phyloP scores from a whole-genome alignment of 805 yeast species.

The Candida coquimbonensis region DNA sequence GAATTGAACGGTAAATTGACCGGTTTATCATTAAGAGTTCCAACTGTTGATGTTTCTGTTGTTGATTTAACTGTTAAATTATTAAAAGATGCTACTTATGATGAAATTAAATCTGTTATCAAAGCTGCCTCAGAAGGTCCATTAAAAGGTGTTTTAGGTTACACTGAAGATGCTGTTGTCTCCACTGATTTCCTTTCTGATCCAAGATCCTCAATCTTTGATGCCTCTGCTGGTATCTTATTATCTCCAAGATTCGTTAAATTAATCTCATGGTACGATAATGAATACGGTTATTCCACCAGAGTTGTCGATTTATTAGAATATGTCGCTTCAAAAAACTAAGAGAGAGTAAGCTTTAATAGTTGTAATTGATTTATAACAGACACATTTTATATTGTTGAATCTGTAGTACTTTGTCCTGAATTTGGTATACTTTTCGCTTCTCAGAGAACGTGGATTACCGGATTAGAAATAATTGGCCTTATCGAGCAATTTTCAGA shows the following conservation, averaged over 20 bases:
- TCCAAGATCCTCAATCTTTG: constrained; percentile 57
- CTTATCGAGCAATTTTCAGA: no score
- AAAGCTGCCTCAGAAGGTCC: constrained; percentile 54
- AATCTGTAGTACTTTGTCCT: background rate
- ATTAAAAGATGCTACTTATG: constrained; percentile 51
- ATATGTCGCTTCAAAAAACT: constrained; percentile 40
- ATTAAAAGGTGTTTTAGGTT: constrained; percentile 57
- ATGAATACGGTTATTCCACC: constrained; percentile 71
- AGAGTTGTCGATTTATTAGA: constrained; percentile 68
- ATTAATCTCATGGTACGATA: constrained; percentile 68
- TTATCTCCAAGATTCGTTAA: constrained; percentile 65
- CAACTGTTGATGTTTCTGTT: constrained; percentile 67
- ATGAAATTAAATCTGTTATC: constrained; percentile 52
- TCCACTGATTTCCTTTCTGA: constrained; percentile 63
- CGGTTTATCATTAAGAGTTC: constrained; percentile 70
- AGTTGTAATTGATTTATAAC: constrained; percentile 1
- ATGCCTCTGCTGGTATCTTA: constrained; percentile 63
- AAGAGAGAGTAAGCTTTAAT: background rate
- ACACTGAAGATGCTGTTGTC: constrained; percentile 68
- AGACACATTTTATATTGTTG: background rate
- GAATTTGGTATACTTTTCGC: background rate
- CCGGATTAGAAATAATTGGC: no score
- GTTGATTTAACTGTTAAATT: constrained; percentile 66
- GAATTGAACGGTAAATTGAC: constrained; percentile 66
- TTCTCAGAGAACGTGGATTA: no score